Evolutionary conservation across 148 eudicot species (phyloP), one percentile per base, ranked within the genome.

Genomic region (Cornus suecica): DNA sequence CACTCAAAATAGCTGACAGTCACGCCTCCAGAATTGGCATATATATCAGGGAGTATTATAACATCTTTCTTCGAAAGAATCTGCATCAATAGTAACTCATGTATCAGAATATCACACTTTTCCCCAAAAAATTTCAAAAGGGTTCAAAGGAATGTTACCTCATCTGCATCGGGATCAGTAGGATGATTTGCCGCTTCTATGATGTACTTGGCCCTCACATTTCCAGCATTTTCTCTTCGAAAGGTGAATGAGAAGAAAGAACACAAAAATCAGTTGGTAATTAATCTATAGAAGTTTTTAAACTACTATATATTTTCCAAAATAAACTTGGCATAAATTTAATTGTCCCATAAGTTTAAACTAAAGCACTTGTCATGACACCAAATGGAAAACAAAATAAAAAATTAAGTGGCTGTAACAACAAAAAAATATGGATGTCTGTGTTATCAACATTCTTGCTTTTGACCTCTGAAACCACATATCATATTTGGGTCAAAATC

Each of bases 131-230:
- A 54, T 54, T 42, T 62, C n/a, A 24, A 16, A 68, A 27, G 32
- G 15, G 3, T 9, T 11, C 30, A 4, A 79, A 73, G 20, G 54
- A 54, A 30, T 42, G 32, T 29, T 75, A 88, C 94, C 94, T 90
- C 90, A 75, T 90, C 94, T 42, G 94, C 94, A 16, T 90, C 94
- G 22, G 94, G 94, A 81, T 90, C 94, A 32, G 91, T 88, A 70
- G 94, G 94, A 83, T 90, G 91, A 73, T 90, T 90, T n/a, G 94
- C 94, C 1, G 94, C 94, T 79, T 90, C 94, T 9, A 90, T 75
- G 5, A 90, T 83, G 65, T 74, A 90, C 79, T 88, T 90, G 74
- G 94, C 94, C 82, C 80, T 85, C 24, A 90, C 88, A 41, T 77
- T 74, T 6, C 51, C 81, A 22, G 91, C 94, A 74, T 90, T 90